These are phyloP conservation scores for Zizania palustris DNA, from an alignment of 202 grass and related monocot species.

Conservation along the genomic window DNA sequence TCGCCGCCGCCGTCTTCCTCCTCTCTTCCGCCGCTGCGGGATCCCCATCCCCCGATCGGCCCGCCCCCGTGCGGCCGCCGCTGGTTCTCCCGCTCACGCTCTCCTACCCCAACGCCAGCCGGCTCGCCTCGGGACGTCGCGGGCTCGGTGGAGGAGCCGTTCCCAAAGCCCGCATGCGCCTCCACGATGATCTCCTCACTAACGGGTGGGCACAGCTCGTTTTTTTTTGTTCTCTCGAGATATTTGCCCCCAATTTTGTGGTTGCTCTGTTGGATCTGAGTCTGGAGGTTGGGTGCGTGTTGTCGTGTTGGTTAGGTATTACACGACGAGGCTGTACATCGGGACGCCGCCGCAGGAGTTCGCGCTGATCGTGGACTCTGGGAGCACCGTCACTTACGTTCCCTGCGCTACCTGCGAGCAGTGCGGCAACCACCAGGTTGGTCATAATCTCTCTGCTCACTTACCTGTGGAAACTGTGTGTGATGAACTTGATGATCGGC, in stretches of 20 bases:
- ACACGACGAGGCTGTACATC: constrained; percentile 86
- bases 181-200: constrained; percentile 95
- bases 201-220: constrained; percentile 58
- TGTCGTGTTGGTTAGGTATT: constrained; percentile 61
- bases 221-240: neutral
- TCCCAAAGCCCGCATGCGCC: constrained; percentile 87
- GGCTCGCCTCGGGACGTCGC: constrained; percentile 30
- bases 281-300: neutral
- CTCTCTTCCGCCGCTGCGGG: constrained; percentile 16
- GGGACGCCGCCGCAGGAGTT: constrained; percentile 94
- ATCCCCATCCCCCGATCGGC: constrained; percentile 45
- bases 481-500: constrained; percentile 10
- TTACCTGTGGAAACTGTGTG: constrained; percentile 20
- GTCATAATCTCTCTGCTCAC: neutral
- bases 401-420: constrained; percentile 93
- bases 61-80: constrained; percentile 40
- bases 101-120: constrained; percentile 64
- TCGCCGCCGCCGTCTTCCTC: constrained; percentile 9
- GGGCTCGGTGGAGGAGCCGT: constrained; percentile 42
- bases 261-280: constrained; percentile 47
- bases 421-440: constrained; percentile 95
- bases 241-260: neutral
- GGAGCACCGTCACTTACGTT: constrained; percentile 99
- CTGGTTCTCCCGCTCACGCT: constrained; percentile 80
- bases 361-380: constrained; percentile 94